Base-by-base conservation (phyloP, 192 early-diverging fungal genomes). In the Mortierella claussenii region DNA sequence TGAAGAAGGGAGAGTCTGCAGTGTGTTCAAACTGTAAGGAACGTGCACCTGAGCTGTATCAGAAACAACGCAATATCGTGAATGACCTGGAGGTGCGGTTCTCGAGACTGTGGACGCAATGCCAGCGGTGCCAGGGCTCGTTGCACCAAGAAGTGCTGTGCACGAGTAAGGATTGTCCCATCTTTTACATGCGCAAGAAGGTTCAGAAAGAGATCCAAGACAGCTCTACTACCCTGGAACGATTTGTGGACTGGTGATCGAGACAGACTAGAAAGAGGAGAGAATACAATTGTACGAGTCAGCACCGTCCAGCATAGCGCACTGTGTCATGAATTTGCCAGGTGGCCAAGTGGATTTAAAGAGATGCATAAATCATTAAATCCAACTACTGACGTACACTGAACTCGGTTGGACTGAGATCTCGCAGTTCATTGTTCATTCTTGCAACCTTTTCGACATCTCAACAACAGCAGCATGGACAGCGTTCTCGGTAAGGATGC, bases 171-270 rank as follows among this genome's bases (percentile, higher is more conserved):
- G 96, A 97, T 79, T 99, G 97, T 78, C 96, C 97, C 6, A 99
- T 99, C 30, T 98, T 97, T 69, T 99, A 87, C 60, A 99, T 99
- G 97, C 92, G 97, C 55, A 96, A 95, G 58, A 97, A 96, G 80
- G 92, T 88, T 17, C 94, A 96, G 68, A 98, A 97, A 78, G 97
- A 99, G 52, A 83, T 95, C 67, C 83, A 91, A 30, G 92, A 95
- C 21, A 87, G 90, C 30, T 67, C 89, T 6, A 79, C 81, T 11
- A 82, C 86, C 33, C 69, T 98, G 61, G 89, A 93, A 28, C 83
- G 95, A 60, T 97, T 95, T 66, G 44, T 67, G 9, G 73, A 76
- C 52, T 76, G 73, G 73, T 76, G n/a, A n/a, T n/a, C n/a, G n/a
- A n/a, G n/a, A n/a, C n/a, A n/a, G n/a, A n/a, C n/a, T n/a, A n/a